These are phyloP conservation scores for Debaryomyces prosopidis DNA, from an alignment of 805 yeast species.

Conservation along the genomic window DNA sequence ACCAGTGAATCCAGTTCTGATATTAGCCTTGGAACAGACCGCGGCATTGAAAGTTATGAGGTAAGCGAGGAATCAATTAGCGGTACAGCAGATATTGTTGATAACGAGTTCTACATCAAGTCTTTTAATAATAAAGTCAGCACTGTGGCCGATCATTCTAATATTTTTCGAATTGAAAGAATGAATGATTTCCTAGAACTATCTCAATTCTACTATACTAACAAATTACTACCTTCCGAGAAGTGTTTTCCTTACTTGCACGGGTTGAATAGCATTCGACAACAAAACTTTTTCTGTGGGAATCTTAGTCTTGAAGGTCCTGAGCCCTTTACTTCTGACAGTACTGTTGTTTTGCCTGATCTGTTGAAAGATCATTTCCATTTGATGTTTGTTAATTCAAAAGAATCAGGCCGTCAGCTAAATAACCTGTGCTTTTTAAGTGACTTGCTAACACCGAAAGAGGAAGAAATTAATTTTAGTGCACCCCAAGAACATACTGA, in stretches of 20 bases:
- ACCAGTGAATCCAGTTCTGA: no score
- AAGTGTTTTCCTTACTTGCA: constrained; percentile 36
- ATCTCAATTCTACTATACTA: constrained; percentile 16
- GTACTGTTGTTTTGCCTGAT: constrained; percentile 5
- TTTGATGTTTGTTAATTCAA: constrained; percentile 16
- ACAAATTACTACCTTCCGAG: constrained; percentile 11
- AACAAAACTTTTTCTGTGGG: constrained; percentile 27
- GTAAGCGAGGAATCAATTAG: no score
- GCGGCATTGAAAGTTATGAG: no score
- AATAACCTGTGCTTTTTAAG: constrained; percentile 1
- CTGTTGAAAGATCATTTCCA: constrained; percentile 11
- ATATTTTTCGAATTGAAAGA: constrained; percentile 7
- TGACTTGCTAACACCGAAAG: neutral
- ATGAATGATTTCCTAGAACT: constrained; percentile 14
- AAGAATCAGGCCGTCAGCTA: neutral
- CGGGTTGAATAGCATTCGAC: constrained; percentile 27
- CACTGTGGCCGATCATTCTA: neutral
- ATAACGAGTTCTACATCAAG: neutral
- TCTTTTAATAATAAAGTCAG: constrained; percentile 1
- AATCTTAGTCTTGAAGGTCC: constrained; percentile 1
- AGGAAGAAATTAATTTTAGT: neutral
- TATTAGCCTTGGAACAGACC: no score
- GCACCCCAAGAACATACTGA: neutral
- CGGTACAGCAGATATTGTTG: no score
- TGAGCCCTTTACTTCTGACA: neutral